A percentile compares a stretch with the other conserved stretches of the same genome.
Evolutionary conservation across 352 stramenopile species (phyloP).

Genomic region (Globisporangium cederbergense): DNA sequence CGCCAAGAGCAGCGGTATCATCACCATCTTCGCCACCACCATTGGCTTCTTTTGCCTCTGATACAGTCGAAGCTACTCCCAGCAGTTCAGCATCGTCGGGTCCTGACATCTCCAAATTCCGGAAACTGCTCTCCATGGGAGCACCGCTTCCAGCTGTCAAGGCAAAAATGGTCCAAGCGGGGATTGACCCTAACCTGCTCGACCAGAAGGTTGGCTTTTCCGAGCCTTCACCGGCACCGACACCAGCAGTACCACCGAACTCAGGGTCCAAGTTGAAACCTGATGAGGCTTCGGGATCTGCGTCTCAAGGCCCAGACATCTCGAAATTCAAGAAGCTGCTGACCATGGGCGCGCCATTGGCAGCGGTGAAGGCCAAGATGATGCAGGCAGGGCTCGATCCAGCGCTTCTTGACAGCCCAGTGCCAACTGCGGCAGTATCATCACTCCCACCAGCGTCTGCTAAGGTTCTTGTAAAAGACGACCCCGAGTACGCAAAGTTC

Average conservation of each 20-base stretch:
- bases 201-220: slow-evolving; percentile 25
- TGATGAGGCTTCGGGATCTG: slow-evolving; percentile 10
- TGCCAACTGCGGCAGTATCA: not conserved
- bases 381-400: slow-evolving; percentile 58
- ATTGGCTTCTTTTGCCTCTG: not conserved
- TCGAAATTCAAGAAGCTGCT: slow-evolving; percentile 66
- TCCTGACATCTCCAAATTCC: slow-evolving; percentile 46
- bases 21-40: not conserved
- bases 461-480: slow-evolving; percentile 41
- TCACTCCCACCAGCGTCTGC: not conserved
- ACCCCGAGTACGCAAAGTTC: slow-evolving; percentile 60
- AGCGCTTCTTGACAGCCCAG: slow-evolving; percentile 34
- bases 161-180: slow-evolving; percentile 62
- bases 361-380: slow-evolving; percentile 68
- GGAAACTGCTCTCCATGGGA: slow-evolving; percentile 66
- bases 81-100: slow-evolving; percentile 8
- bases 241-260: not conserved
- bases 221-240: not conserved
- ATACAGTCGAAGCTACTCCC: not conserved
- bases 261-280: slow-evolving; percentile 4
- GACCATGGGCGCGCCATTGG: slow-evolving; percentile 53
- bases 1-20: slow-evolving; percentile 51
- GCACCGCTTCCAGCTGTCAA: slow-evolving; percentile 52
- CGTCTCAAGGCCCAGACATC: slow-evolving; percentile 22
- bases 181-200: slow-evolving; percentile 45